A percentile compares a stretch with the other conserved stretches of the same genome.
Conservation (phyloP, 495 filamentous ascomycete genomes). For the Aspergillus kassunensis region DNA sequence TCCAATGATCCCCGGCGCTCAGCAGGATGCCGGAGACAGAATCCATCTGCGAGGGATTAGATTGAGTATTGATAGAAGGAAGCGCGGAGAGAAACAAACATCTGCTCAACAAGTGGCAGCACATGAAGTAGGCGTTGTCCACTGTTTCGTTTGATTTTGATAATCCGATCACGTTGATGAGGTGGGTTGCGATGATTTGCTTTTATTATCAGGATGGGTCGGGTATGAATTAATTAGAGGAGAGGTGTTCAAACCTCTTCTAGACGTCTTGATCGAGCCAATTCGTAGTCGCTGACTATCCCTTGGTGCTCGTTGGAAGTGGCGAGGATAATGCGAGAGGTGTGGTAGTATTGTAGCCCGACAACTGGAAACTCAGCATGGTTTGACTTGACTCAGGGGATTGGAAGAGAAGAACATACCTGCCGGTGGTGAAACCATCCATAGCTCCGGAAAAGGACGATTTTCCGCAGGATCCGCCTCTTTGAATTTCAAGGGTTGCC, state of each 20-base stretch:
- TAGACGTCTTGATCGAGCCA: slow-evolving; percentile 24
- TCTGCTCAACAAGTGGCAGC: slow-evolving; percentile 35
- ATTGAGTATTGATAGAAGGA: not conserved
- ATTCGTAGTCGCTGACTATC: slow-evolving; percentile 25
- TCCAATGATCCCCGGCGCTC: slow-evolving; percentile 31
- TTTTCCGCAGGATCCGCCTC: slow-evolving; percentile 20
- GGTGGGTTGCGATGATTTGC: slow-evolving; percentile 28
- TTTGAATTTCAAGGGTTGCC: slow-evolving; percentile 36
- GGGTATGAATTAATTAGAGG: not conserved
- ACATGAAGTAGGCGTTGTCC: slow-evolving; percentile 39
- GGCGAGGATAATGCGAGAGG: slow-evolving; percentile 32
- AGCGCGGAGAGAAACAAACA: slow-evolving; percentile 21
- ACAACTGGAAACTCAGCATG: slow-evolving; percentile 22
- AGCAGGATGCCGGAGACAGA: slow-evolving; percentile 27
- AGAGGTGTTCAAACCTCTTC: slow-evolving; percentile 24
- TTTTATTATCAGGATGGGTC: not conserved
- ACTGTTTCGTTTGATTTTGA: slow-evolving; percentile 39
- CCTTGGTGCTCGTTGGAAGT: slow-evolving; percentile 24
- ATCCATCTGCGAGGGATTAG: slow-evolving; percentile 23
- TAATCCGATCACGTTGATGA: slow-evolving; percentile 32
- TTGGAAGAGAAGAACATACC: slow-evolving; percentile 18
- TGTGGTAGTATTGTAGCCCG: slow-evolving; percentile 37
- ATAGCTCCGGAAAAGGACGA: slow-evolving; percentile 37
- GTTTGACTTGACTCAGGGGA: not conserved
- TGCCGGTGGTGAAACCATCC: slow-evolving; percentile 38